Evolutionary conservation across 2,329 filamentous ascomycete genomes (phyloP), one percentile per base, ranked within the genome.

Genomic region (Alternaria triticimaculans): DNA sequence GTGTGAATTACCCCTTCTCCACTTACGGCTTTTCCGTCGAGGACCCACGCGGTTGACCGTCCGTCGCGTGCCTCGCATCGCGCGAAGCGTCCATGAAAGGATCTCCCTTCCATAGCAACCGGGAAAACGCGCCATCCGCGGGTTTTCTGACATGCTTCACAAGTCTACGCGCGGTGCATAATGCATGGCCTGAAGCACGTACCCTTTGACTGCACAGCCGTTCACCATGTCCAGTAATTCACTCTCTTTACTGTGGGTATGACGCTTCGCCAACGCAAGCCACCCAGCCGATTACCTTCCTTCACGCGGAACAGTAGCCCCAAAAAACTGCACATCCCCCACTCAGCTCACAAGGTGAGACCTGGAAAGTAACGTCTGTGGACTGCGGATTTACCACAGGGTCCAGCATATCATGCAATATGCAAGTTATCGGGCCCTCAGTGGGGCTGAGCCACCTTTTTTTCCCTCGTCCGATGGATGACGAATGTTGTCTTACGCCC

Each of bases 51-150:
- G 20, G 56, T 41, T 26, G 26, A 26, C 44, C 43, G 41, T 44
- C 33, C 55, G 57, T 48, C 43, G 43, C 50, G 50, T 60, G 55
- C 58, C 50, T 60, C 58, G 58, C 58, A 43, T 54, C 56, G 56
- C 56, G 37, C 45, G 50, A 59, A 59, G 57, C 57, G 57, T 43
- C 37, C 23, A 30, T n/a, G 51, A 46, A 55, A 54, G 37, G 46
- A 43, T 51, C 25, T 15, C 23, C 55, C 55, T 49, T 51, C 55
- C 45, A 28, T 18, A 23, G 5, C 30, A 18, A 53, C 12, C 28
- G 18, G 43, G 18, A 15, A 53, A 37, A 53, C 49, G 49, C 49
- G 49, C 30, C 18, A 53, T 53, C 20, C 33, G 49, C 49, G 49
- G 49, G 30, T 51, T 53, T 53, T 21, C 30, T 20, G 18, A 21